Base-by-base conservation (phyloP, 2,329 filamentous ascomycete species). In the Colletotrichum phormii region DNA sequence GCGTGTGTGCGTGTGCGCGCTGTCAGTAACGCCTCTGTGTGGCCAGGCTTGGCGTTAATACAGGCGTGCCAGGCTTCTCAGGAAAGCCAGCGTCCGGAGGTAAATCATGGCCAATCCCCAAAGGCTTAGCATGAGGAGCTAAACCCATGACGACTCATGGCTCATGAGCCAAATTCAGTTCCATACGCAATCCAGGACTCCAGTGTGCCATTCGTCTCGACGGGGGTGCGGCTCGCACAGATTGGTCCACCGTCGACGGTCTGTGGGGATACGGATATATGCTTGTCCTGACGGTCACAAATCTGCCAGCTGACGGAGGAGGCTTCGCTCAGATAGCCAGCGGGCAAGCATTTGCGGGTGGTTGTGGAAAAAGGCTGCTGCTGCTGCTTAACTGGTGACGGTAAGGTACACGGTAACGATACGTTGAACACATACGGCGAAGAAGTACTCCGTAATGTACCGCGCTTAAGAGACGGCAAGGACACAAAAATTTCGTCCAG, bases 81-180 rank as follows among this genome's bases (percentile, higher is more conserved):
- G 35, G 24, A 54, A 57, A 35, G 58, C 33, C 59, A 29, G 60
- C n/a, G 37, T 60, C 51, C 70, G 51, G 58, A 64, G 46, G 70
- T 22, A 53, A 64, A 69, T 55, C 65, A 69, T 69, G 54, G 70
- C 15, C 59, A 54, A 72, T 69, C 59, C 29, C 24, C 57, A 55
- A 64, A 26, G 69, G 65, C 66, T 70, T 70, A 72, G 70, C 70
- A 70, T 70, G 54, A 61, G 46, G 8, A 55, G 54, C 54, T 72
- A 72, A 70, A 63, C 60, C 29, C 2, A 29, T 53, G 13, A 35
- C 54, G 59, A 70, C 35, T 72, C 70, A 70, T 55, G 24, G 13
- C 31, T 31, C 24, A n/a, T 4, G 31, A 57, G 54, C 58, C 61
- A 37, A 24, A 46, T 22, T 26, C 15, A 15, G 15, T 42, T 12